Conservation (phyloP, 192 early-diverging fungal genomes). For the Chytriomyces confervae region DNA sequence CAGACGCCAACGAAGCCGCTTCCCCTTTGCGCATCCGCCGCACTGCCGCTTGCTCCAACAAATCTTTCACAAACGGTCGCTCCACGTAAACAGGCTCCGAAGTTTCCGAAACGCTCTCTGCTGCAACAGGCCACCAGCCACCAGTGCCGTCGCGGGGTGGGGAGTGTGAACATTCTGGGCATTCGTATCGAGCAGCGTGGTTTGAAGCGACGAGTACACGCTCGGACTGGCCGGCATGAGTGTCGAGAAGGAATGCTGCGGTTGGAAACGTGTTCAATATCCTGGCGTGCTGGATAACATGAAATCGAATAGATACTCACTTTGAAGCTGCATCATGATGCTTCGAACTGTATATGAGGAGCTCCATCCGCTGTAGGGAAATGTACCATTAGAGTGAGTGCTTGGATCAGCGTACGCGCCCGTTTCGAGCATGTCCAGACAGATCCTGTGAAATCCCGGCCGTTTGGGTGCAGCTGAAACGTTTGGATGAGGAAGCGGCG, state of each 20-base stretch:
- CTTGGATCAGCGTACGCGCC: conserved; percentile 26
- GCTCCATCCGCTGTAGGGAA: conserved; percentile 25
- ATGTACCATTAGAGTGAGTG: background rate
- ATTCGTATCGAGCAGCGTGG: conserved; percentile 1
- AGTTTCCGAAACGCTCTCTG: background rate
- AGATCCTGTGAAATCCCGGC: background rate
- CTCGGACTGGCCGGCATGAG: background rate
- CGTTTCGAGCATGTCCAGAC: conserved; percentile 33
- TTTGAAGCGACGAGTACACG: background rate
- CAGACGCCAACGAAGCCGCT: too few relatives aligned
- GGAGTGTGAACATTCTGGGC: conserved; percentile 13
- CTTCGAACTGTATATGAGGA: conserved; percentile 13
- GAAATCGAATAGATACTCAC: too few relatives aligned
- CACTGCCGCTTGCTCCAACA: conserved; percentile 10
- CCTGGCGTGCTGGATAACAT: too few relatives aligned
- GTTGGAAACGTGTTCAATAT: too few relatives aligned
- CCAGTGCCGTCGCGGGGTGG: background rate
- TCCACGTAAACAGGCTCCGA: background rate
- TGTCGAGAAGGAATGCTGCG: conserved; percentile 18
- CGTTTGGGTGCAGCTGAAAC: background rate
- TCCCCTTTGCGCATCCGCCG: too few relatives aligned
- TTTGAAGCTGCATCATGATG: conserved; percentile 34
- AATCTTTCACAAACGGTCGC: conserved; percentile 30
- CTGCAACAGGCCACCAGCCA: background rate
- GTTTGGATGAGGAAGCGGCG: conserved; percentile 24